A percentile compares a stretch with the other conserved stretches of the same genome.
Conservation (phyloP, 106 monocot genomes). For the Gastrodia elata region DNA sequence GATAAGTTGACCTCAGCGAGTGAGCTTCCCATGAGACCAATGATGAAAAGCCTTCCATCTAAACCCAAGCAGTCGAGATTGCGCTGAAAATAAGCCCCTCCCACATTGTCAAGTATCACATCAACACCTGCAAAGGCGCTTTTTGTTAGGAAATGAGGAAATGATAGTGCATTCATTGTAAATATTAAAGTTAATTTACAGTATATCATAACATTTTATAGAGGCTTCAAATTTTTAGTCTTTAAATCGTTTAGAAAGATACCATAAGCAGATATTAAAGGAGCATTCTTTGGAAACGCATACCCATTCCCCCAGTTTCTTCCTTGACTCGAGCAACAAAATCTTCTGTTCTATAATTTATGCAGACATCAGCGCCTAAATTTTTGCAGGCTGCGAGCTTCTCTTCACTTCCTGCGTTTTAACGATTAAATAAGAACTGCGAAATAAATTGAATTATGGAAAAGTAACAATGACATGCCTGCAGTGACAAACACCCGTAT, state of each 20-base stretch:
- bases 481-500: slow-evolving; percentile 80
- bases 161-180: too few species aligned
- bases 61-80: slow-evolving; percentile 68
- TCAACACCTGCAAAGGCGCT: slow-evolving; percentile 73
- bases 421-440: background rate
- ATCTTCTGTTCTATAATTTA: slow-evolving; percentile 94
- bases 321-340: slow-evolving; percentile 81
- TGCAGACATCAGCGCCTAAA: slow-evolving; percentile 93
- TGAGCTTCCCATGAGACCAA: slow-evolving; percentile 76
- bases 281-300: background rate
- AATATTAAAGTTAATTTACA: too few species aligned
- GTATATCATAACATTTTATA: too few species aligned
- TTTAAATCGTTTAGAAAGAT: background rate
- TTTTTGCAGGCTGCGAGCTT: slow-evolving; percentile 71
- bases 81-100: slow-evolving; percentile 66
- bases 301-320: slow-evolving; percentile 93
- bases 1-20: slow-evolving; percentile 50
- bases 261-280: background rate
- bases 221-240: too few species aligned
- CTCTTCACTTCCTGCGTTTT: slow-evolving; percentile 67
- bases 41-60: slow-evolving; percentile 87
- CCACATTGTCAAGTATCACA: slow-evolving; percentile 89
- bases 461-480: slow-evolving; percentile 32
- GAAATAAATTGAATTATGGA: background rate
- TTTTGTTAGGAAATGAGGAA: too few species aligned